A percentile compares a stretch with the other conserved stretches of the same genome.
These are phyloP conservation scores for Astrocystis sublimbata DNA, from an alignment of 495 filamentous ascomycete species.

Conservation along the genomic window DNA sequence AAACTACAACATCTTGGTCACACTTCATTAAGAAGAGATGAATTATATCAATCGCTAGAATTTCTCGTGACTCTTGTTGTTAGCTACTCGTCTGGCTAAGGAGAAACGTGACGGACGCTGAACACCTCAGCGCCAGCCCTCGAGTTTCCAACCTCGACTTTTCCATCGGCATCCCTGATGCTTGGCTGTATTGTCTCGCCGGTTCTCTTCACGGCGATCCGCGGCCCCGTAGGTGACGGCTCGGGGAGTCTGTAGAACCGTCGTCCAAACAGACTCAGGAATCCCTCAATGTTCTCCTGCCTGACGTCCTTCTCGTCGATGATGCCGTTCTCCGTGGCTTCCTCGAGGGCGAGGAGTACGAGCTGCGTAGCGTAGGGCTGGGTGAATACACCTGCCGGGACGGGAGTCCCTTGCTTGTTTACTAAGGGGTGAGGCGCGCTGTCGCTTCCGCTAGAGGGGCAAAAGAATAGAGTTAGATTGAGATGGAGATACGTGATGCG, in stretches of 20 bases:
- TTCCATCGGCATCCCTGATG: slow-evolving; percentile 47
- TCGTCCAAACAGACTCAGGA: slow-evolving; percentile 73
- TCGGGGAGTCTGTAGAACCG: slow-evolving; percentile 65
- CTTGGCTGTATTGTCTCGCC: slow-evolving; percentile 58
- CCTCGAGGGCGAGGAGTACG: slow-evolving; percentile 72
- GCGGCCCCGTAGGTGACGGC: slow-evolving; percentile 44
- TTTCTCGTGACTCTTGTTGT: not conserved
- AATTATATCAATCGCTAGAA: not conserved
- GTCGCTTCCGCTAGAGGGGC: slow-evolving; percentile 54
- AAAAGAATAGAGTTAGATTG: slow-evolving; percentile 22
- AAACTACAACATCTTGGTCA: not conserved
- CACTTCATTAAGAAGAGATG: not conserved
- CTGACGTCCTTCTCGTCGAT: slow-evolving; percentile 69
- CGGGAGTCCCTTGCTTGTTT: slow-evolving; percentile 61
- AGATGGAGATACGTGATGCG: slow-evolving; percentile 9
- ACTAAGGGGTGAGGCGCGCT: slow-evolving; percentile 74
- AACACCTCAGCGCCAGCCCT: slow-evolving; percentile 43
- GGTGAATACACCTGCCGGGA: slow-evolving; percentile 81
- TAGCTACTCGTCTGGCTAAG: not conserved
- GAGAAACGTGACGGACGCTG: slow-evolving; percentile 19
- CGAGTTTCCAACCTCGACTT: slow-evolving; percentile 69
- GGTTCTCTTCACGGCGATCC: slow-evolving; percentile 63
- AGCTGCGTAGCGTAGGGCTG: slow-evolving; percentile 81
- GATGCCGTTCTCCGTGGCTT: slow-evolving; percentile 64
- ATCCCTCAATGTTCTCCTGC: slow-evolving; percentile 67